Base-by-base conservation (phyloP, 2,329 filamentous ascomycete genomes). In the Sporothrix dimorphospora region DNA sequence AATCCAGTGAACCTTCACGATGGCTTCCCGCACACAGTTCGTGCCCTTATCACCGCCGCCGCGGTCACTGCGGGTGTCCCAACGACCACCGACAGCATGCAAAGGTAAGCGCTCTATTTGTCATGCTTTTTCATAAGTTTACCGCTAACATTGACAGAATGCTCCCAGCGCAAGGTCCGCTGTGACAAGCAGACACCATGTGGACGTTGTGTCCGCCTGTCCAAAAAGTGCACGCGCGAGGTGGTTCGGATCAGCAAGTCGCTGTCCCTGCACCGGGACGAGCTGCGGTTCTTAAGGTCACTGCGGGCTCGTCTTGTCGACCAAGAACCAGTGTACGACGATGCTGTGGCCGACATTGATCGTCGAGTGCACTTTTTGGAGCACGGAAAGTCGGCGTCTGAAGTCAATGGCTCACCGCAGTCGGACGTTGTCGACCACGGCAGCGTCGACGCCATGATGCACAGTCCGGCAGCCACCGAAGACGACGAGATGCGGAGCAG, bases 161-260 rank as follows among this genome's bases (percentile, higher is more conserved):
- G 74, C 72, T 70, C 72, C 0, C 69, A 71, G 30, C 70, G 71
- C 30, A 73, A 73, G 49, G 72, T 74, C 1, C 68, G 70, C 11
- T 74, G 73, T 55, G 73, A 73, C 45, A 70, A 70, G 69, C 61
- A 75, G 47, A 71, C 71, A 16, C 72, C 71, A 9, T 75, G 74
- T 45, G 71, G 72, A 12, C 66, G 71, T 9, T 74, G 72, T 9
- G 69, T 72, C 16, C 71, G 72, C 3, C 53, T 74, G 53, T 67
- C 71, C 9, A 57, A 69, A 40, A 63, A 14, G 27, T 74, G 74
- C 51, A 74, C 72, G 1, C 71, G 72, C 16, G 72, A 75, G n/a
- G 71, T 73, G 1, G 73, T 75, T 4, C 69, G 68, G n/a, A 74
- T 73, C 55, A 75, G 65, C 67, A 75, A 74, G 63, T 49, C 72